These are phyloP conservation scores for Clonostachys rosea DNA, from an alignment of 2,329 filamentous ascomycete species.

Conservation along the genomic window DNA sequence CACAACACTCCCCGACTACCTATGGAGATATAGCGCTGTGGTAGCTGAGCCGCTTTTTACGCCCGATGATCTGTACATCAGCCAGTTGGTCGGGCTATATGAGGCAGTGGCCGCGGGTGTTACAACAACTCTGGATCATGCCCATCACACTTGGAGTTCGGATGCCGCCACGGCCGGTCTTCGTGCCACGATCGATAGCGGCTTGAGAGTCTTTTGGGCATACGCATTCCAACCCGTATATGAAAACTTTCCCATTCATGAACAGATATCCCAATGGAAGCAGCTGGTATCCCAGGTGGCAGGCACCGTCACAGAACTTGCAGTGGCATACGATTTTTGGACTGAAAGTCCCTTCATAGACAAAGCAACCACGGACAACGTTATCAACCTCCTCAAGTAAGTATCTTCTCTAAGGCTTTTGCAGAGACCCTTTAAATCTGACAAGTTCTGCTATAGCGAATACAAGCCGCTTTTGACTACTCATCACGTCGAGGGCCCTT, in stretches of 20 bases:
- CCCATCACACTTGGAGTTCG: conserved; percentile 40
- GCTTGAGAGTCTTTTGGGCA: conserved; percentile 41
- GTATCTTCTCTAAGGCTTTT: no score
- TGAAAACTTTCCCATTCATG: conserved; percentile 2
- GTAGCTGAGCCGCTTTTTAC: conserved; percentile 23
- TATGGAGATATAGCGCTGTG: conserved; percentile 27
- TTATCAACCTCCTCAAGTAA: no score
- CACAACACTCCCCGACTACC: conserved; percentile 42
- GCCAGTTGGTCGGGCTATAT: conserved; percentile 39
- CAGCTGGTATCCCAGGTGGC: background rate
- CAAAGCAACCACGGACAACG: no score
- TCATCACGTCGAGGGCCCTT: conserved; percentile 32
- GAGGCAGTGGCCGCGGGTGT: conserved; percentile 47
- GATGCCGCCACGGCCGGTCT: conserved; percentile 36
- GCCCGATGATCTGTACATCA: conserved; percentile 38
- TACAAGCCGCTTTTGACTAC: conserved; percentile 40
- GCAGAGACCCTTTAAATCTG: no score
- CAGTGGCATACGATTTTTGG: conserved; percentile 34
- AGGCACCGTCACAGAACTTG: conserved; percentile 22
- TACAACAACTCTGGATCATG: conserved; percentile 48
- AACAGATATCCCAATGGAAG: conserved; percentile 4
- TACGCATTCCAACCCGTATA: conserved; percentile 28
- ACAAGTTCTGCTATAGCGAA: conserved; percentile 10
- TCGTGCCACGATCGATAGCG: conserved; percentile 36
- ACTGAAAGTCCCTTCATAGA: conserved; percentile 8